These are phyloP conservation scores for Debaryomyces hansenii DNA, from an alignment of 805 yeast genomes.

Conservation along the genomic window DNA sequence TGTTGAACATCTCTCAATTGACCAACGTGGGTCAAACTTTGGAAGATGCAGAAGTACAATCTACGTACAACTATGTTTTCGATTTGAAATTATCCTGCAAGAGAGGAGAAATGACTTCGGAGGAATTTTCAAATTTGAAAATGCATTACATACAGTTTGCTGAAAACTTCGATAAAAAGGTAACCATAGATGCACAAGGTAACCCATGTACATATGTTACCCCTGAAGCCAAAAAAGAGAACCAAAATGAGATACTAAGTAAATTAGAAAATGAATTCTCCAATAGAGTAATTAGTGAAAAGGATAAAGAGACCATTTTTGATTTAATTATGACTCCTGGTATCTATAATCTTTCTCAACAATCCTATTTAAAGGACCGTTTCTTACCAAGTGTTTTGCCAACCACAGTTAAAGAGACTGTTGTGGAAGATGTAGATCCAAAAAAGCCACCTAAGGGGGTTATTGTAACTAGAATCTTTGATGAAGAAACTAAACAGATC, in stretches of 20 bases:
- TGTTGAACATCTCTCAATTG: conserved; percentile 47
- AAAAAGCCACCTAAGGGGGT: conserved; percentile 49
- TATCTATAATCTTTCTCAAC: conserved; percentile 37
- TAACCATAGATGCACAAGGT: conserved; percentile 48
- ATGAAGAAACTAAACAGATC: conserved; percentile 52
- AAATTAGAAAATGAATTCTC: conserved; percentile 18
- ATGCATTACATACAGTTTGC: conserved; percentile 39
- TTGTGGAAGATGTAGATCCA: conserved; percentile 33
- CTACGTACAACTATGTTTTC: conserved; percentile 52
- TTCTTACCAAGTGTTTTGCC: conserved; percentile 61
- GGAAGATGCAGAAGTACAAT: conserved; percentile 58
- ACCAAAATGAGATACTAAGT: conserved; percentile 18
- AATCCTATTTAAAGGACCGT: conserved; percentile 40
- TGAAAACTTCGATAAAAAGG: conserved; percentile 39
- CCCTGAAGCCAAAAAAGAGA: conserved; percentile 22
- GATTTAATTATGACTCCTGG: conserved; percentile 44
- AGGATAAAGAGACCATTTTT: conserved; percentile 41
- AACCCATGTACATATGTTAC: conserved; percentile 41
- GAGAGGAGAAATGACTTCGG: conserved; percentile 34
- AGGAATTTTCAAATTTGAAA: conserved; percentile 19
- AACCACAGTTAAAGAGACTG: conserved; percentile 43
- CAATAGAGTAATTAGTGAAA: conserved; percentile 29
- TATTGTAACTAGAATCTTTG: conserved; percentile 57
- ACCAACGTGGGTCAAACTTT: conserved; percentile 53
- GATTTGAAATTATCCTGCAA: conserved; percentile 42